A percentile compares a stretch with the other conserved stretches of the same genome.
phyloP scores from a whole-genome alignment of 176 grass and related monocot species.

The Melocanna baccifera region DNA sequence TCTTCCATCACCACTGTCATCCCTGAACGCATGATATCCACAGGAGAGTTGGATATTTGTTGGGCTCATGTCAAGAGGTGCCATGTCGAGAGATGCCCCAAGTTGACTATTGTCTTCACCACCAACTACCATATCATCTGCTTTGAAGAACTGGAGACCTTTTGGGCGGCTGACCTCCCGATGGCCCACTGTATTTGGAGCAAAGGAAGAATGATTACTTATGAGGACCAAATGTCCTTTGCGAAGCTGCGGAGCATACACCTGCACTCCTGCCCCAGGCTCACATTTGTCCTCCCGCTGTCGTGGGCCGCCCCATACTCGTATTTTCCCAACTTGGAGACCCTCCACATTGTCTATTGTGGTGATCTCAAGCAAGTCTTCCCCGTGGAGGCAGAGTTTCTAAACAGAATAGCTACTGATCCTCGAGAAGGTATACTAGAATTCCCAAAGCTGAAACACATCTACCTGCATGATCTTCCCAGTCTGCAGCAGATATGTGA shows the following conservation, averaged over 20 bases:
- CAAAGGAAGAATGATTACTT: too few species aligned
- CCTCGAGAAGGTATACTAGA: background rate
- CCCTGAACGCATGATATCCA: background rate
- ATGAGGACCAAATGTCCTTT: too few species aligned
- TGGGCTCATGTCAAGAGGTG: background rate
- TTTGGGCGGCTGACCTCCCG: background rate
- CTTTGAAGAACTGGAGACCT: background rate
- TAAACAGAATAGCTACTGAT: background rate
- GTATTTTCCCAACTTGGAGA: too few species aligned
- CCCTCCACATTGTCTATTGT: too few species aligned
- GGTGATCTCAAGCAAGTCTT: too few species aligned
- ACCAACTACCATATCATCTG: background rate
- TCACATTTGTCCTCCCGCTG: too few species aligned
- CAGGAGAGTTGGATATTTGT: background rate
- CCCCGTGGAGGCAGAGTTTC: too few species aligned
- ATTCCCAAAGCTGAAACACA: slow-evolving; percentile 20
- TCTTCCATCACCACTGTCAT: background rate
- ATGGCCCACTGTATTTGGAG: background rate
- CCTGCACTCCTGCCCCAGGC: too few species aligned
- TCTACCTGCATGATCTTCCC: background rate
- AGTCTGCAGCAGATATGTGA: background rate
- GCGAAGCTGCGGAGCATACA: too few species aligned
- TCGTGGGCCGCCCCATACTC: too few species aligned
- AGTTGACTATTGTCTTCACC: background rate
- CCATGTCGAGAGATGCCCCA: background rate